Evolutionary conservation across 1,284 basidiomycete species (phyloP), one percentile per base, ranked within the genome.

Genomic region (Pseudozyma pruni): DNA sequence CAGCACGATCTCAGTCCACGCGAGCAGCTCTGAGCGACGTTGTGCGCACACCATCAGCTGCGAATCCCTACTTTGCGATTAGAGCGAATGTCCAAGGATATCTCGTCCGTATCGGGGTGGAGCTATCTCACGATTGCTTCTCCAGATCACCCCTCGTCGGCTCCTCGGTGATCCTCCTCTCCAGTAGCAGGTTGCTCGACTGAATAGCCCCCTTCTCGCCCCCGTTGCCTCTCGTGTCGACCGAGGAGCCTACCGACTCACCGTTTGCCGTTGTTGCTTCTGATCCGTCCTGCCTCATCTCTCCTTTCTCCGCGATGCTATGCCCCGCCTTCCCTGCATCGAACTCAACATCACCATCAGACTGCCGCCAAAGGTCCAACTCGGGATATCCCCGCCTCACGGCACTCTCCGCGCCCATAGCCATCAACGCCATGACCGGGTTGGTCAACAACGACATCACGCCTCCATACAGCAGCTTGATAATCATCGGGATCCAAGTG

Each of bases 381-480:
- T 76, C 74, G 1, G 77, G 77, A 40, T 79, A 74, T 43, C 49
- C 57, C n/a, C 75, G 47, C 5, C 75, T 52, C 9, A 79, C 77
- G 6, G 58, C 49, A 4, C 41, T 60, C 43, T 81, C 78, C 1
- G 79, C 78, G 11, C 79, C 79, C 61, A 81, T 68, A 16, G 75
- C 70, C 67, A 80, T 67, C n/a, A 81, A 44, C 10, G 78, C 78
- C 51, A 81, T 78, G 58, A 80, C 47, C 17, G 79, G 79, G 27
- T 81, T 81, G 6, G 79, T 81, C 16, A 81, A 38, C 19, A 81
- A 52, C 19, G 66, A 63, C 25, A 80, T 20, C 8, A 80, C 41
- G 4, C 42, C 79, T 16, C 82, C 83, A 19, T 62, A 83, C 4
- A 83, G 39, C 19, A 81, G 70, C 64, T 83, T 83, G 74, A 83